Conservation (phyloP, 805 yeast genomes). For the Lipomyces orientalis region DNA sequence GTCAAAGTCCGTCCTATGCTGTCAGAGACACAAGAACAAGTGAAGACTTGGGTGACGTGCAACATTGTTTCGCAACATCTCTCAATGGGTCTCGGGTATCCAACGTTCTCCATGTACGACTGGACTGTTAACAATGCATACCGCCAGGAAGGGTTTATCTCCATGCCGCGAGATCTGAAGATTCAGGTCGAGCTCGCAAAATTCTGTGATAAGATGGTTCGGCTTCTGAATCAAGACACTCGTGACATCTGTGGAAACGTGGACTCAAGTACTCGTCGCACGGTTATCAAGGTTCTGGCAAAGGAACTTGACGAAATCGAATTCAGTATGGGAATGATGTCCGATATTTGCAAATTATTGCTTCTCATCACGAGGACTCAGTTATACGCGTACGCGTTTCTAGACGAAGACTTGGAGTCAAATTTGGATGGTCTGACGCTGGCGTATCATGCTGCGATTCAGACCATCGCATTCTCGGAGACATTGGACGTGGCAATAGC, state of each 20-base stretch:
- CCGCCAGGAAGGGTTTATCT: slow-evolving; percentile 52
- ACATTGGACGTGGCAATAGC: slow-evolving; percentile 69
- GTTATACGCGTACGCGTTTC: slow-evolving; percentile 77
- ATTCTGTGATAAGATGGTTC: slow-evolving; percentile 84
- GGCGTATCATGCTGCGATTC: slow-evolving; percentile 77
- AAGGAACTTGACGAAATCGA: slow-evolving; percentile 81
- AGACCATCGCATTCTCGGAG: slow-evolving; percentile 43
- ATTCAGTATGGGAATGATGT: slow-evolving; percentile 57
- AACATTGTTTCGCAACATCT: slow-evolving; percentile 88
- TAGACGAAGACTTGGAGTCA: slow-evolving; percentile 64
- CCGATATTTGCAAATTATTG: slow-evolving; percentile 72
- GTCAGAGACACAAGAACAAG: slow-evolving; percentile 67
- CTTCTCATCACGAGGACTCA: slow-evolving; percentile 80
- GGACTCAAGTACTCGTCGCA: slow-evolving; percentile 71
- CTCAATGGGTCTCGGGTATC: slow-evolving; percentile 93
- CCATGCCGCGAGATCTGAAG: slow-evolving; percentile 63
- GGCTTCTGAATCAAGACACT: slow-evolving; percentile 73
- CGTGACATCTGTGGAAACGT: slow-evolving; percentile 69
- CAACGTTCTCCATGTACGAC: slow-evolving; percentile 88
- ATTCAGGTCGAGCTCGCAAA: slow-evolving; percentile 84
- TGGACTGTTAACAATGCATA: slow-evolving; percentile 64
- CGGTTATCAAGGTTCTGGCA: slow-evolving; percentile 71
- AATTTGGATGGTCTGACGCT: slow-evolving; percentile 74
- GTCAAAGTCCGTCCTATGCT: slow-evolving; percentile 48
- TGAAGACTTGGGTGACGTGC: slow-evolving; percentile 91